Base-by-base conservation (phyloP, 139 green algal species). In the Asterochloris sp. region DNA sequence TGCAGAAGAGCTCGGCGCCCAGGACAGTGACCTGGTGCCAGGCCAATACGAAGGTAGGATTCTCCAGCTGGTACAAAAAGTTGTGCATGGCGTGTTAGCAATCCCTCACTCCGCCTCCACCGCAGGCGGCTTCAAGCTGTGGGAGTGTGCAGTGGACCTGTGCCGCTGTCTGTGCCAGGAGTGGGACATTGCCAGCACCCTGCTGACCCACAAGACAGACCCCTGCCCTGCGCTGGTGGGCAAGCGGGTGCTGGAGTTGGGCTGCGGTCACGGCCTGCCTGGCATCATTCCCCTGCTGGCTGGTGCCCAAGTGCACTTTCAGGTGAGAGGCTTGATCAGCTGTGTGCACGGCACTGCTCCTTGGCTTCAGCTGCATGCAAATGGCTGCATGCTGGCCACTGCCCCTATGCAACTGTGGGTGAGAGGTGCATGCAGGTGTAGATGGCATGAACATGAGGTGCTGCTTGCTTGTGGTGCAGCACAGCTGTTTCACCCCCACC, bases 61-160 rank as follows among this genome's bases (percentile, higher is more conserved):
- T 38, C 16, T 73, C 12, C 26, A 21, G 16, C 17, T 54, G 21
- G 24, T 23, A 24, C 9, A 17, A 13, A 24, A 21, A 12, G 10
- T n/a, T 61, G 13, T 60, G 4, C 62, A 28, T 73, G 23, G 19
- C 38, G 14, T 73, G 11, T 26, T 54, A 38, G 10, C 13, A 19
- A 75, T 0, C 23, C 67, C 12, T 38, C 63, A 81, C 21, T 21
- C 69, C 24, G 47, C 47, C 27, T 69, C 12, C 63, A 9, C 69
- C 64, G 28, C 73, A 94, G 93, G 95, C 12, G 95, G 95, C 63
- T 97, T 98, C 90, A 98, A 98, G 85, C 83, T 97, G 17, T 98
- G 95, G 95, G 95, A 98, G 84, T 93, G 95, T 38, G 84, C 88
- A 13, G 38, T 94, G 1, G 95, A 98, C 84, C 82, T 98, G 76